Conservation (phyloP, 2,329 filamentous ascomycete genomes). For the Penicillium griseofulvum region DNA sequence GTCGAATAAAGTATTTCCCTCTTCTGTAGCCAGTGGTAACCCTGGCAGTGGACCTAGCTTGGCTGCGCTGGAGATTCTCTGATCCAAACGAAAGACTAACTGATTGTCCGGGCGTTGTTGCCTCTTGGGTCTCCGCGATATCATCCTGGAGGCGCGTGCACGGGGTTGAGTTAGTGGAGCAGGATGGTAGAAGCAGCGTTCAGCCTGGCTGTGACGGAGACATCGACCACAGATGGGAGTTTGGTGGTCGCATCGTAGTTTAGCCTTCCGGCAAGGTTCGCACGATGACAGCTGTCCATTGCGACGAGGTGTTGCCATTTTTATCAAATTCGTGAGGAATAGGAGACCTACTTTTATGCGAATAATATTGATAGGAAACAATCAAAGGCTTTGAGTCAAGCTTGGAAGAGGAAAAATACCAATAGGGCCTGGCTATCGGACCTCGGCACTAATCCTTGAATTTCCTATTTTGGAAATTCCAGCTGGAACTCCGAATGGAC, state of each 20-base stretch:
- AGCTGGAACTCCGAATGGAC: background rate
- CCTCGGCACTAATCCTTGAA: background rate
- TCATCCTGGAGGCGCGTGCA: background rate
- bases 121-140: background rate
- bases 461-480: background rate
- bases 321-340: background rate
- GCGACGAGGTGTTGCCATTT: conserved; percentile 1
- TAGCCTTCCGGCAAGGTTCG: conserved; percentile 26
- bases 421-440: background rate
- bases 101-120: background rate
- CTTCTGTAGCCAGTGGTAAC: background rate
- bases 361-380: background rate
- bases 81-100: background rate
- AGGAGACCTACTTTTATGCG: background rate
- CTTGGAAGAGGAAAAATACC: background rate
- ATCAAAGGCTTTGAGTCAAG: too few species aligned
- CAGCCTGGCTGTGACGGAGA: conserved; percentile 8
- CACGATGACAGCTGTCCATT: conserved; percentile 17
- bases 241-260: conserved; percentile 25
- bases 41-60: background rate
- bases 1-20: background rate
- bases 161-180: background rate
- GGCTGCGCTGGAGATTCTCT: background rate
- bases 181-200: conserved; percentile 17
- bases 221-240: conserved; percentile 21